Evolutionary conservation across 176 grass and related monocot genomes (phyloP), one percentile per base, ranked within the genome.

Genomic region (Luzula sylvatica): DNA sequence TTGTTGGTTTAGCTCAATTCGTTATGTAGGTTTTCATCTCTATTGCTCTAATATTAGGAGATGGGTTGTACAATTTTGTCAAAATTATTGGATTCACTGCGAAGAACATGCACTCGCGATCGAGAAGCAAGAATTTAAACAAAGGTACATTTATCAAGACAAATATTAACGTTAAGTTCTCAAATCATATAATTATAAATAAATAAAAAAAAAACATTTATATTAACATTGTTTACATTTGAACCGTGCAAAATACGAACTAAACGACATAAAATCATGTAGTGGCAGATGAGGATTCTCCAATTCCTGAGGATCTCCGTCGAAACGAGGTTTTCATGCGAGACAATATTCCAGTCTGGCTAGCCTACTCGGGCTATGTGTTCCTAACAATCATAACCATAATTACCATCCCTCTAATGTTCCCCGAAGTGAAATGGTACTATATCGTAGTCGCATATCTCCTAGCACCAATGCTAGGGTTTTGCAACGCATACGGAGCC

Each of bases 401-500:
- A 43, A 47, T 90, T 44, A 15, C 35, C 8, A 83, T 98, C 70
- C 85, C 92, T 16, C 45, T 86, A 23, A 98, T 98, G 85, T 90
- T 98, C 78, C 68, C 8, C 18, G 70, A 86, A 70, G 68, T 98
- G 78, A 98, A 80, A 58, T 98, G 92, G 92, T 87, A 87, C 75
- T 98, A 90, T 42, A 72, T 87, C 61, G 26, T 98, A 50, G 73
- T 98, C 57, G 81, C 92, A 22, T 98, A 98, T 43, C 30, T 86
- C 58, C 58, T 98, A 21, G 92, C 92, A 19, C 92, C 92, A 7
- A 65, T 81, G 17, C 70, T 98, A n/a, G 81, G 92, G 20, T 98
- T 98, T 72, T 98, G 92, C 69, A 98, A 98, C 22, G 92, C 92
- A 28, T 98, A 98, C 38, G 92, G 92, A 2, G 65, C 92, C 2